Conservation (phyloP, 176 grass and related monocot genomes). For the Oryza meridionalis region DNA sequence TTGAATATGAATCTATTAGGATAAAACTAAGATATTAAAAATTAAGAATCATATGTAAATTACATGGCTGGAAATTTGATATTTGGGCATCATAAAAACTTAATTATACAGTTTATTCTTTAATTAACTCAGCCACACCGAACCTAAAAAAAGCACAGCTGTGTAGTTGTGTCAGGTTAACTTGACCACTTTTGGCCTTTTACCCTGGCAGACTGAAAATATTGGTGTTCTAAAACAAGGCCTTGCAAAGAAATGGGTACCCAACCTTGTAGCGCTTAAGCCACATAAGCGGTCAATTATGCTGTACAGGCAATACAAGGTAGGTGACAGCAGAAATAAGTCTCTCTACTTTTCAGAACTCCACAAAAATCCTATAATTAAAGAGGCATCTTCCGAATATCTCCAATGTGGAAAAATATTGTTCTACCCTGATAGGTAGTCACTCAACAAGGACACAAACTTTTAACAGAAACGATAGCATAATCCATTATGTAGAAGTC, state of each 20-base stretch:
- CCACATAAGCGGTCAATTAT: not conserved
- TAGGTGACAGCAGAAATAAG: not conserved
- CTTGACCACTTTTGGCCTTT: not conserved
- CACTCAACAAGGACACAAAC: not conserved
- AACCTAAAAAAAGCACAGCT: not conserved
- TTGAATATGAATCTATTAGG: not conserved
- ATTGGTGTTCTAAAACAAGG: not conserved
- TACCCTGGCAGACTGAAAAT: not conserved
- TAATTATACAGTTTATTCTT: not conserved
- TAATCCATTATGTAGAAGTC: not conserved
- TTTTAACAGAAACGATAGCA: not conserved
- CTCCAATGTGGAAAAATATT: not conserved
- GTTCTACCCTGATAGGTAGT: not conserved
- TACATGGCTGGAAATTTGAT: not conserved
- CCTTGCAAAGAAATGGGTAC: not conserved
- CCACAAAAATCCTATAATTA: not conserved
- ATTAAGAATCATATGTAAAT: not conserved
- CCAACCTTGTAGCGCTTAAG: not conserved
- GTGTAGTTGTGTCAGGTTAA: not conserved
- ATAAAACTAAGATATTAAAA: not conserved
- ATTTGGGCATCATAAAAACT: not conserved
- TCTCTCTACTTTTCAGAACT: no score
- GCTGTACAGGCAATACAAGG: not conserved
- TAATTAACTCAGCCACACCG: not conserved
- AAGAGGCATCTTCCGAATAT: not conserved